phyloP scores from a whole-genome alignment of 176 grass and related monocot genomes.

The Aegilops sharonensis region DNA sequence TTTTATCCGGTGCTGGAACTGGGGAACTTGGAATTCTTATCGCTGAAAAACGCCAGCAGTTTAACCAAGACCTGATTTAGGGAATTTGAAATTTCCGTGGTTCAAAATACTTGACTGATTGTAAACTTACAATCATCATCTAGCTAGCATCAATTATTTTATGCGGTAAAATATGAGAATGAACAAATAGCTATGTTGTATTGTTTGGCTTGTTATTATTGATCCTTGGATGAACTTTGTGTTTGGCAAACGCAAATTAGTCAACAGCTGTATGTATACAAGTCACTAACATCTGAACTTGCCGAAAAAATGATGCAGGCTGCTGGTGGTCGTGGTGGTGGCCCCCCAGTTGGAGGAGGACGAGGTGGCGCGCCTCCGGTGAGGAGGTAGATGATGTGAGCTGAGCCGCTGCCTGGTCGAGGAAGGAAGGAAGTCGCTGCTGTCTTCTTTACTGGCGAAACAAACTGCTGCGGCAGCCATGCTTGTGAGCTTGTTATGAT shows the following conservation, averaged over 20 bases:
- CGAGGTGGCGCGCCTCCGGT: conserved; percentile 34
- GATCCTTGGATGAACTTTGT: not conserved
- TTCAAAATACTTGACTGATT: not conserved
- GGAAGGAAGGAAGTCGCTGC: not conserved
- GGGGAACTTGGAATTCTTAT: not conserved
- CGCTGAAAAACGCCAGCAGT: not conserved
- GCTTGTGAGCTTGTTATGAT: conserved; percentile 25
- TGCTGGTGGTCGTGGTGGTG: conserved; percentile 37
- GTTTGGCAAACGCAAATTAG: not conserved
- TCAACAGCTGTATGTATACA: not conserved
- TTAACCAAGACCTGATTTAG: not conserved
- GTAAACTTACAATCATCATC: not conserved
- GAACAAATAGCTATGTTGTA: no score
- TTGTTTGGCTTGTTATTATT: no score
- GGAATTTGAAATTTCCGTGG: not conserved
- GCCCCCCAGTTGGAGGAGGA: conserved; percentile 34
- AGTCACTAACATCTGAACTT: not conserved
- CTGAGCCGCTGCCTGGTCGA: not conserved
- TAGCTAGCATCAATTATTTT: no score
- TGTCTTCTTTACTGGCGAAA: not conserved
- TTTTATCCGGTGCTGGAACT: not conserved
- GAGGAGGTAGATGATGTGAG: conserved; percentile 37
- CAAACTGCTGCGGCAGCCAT: not conserved
- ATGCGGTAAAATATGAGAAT: no score
- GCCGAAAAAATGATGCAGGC: not conserved